Percentiles rank a stretch among this genome's conserved stretches.
phyloP scores from a whole-genome alignment of 345 rosid genomes.

The Xanthoceras sorbifolium region DNA sequence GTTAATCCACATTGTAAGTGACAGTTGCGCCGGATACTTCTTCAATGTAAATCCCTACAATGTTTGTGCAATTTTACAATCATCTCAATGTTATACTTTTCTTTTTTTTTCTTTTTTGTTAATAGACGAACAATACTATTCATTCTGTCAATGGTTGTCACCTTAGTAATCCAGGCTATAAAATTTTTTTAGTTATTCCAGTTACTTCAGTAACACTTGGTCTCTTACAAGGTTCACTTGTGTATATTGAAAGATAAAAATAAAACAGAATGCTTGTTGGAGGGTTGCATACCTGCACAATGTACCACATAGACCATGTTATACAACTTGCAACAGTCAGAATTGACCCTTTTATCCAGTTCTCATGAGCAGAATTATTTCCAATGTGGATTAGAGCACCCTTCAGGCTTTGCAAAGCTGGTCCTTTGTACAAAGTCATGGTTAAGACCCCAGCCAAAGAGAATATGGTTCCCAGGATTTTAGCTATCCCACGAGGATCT shows the following conservation, averaged over 20 bases:
- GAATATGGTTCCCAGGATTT: constrained; percentile 13
- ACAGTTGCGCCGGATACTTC: constrained; percentile 36
- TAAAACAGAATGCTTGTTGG: background rate
- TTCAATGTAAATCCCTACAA: constrained; percentile 30
- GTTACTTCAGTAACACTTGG: too few relatives aligned
- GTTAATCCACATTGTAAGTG: constrained; percentile 32
- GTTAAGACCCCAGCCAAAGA: constrained; percentile 24
- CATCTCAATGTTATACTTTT: background rate
- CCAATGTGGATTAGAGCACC: constrained; percentile 24
- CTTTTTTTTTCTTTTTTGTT: background rate
- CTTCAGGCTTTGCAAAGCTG: constrained; percentile 20
- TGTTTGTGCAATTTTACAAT: background rate
- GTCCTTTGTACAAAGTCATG: constrained; percentile 32
- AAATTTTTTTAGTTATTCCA: too few relatives aligned
- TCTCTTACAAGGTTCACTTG: background rate
- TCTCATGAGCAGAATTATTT: constrained; percentile 13
- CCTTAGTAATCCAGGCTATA: too few relatives aligned
- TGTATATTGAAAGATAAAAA: background rate
- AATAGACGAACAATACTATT: too few relatives aligned
- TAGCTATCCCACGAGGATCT: constrained; percentile 7
- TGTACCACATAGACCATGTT: constrained; percentile 29
- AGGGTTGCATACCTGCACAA: constrained; percentile 32
- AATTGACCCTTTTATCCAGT: constrained; percentile 36
- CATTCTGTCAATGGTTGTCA: too few relatives aligned
- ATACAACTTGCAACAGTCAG: constrained; percentile 26